Base-by-base conservation (phyloP, 2,329 filamentous ascomycete species). In the Fusarium stilboides region DNA sequence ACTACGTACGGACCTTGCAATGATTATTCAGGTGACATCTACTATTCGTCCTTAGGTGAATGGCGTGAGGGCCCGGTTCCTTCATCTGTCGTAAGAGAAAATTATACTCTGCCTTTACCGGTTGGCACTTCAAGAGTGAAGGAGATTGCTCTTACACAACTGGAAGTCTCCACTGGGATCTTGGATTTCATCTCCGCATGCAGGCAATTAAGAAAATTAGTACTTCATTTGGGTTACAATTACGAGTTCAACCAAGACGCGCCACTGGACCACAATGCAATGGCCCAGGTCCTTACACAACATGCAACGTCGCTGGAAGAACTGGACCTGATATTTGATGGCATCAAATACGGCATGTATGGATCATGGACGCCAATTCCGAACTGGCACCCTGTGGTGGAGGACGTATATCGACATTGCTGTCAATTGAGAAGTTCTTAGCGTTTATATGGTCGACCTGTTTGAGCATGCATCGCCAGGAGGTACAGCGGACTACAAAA, bases 401-500 rank as follows among this genome's bases (percentile, higher is more conserved):
- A 33, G 19, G 4, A 12, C 1, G 0, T 3, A 0, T 45, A 45
- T 1, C 6, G 17, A 13, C 12, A 53, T 8, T 1, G 44, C 3
- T 15, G 15, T 24, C 12, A 5, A 0, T 10, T 34, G 6, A 8
- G 5, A 7, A 45, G 2, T 5, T 5, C 43, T 49, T 22, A 13
- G 22, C 5, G n/a, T 24, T 0, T 14, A 3, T 19, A 39, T 49
- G 2, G 1, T 5, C 2, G 22, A 49, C 17, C 15, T 55, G 3
- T 50, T 39, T 5, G 19, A 31, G 3, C 1, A 3, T 22, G 6
- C 2, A 10, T 1, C 4, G 13, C 1, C 2, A 3, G 14, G 1
- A 15, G 2, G 1, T 17, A 19, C 8, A 2, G 3, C 15, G 2
- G 3, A 1, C 19, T 17, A 10, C 3, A 19, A 17, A 4, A 5